Conservation (phyloP, 2,329 filamentous ascomycete species). For the Bipolaris zeicola region DNA sequence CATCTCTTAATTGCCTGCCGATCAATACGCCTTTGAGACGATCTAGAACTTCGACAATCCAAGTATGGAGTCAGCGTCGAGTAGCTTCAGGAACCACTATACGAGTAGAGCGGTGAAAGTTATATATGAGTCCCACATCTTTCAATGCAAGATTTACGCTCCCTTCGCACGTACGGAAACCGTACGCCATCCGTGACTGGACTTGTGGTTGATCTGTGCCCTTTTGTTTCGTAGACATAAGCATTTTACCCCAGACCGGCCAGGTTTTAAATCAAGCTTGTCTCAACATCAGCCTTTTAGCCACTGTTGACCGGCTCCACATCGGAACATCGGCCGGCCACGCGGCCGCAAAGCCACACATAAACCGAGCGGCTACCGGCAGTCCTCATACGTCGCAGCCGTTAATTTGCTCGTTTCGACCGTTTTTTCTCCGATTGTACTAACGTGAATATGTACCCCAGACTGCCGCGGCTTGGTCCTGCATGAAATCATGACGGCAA, state of each 20-base stretch:
- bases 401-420: constrained; percentile 30
- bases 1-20: neutral
- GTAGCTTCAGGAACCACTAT: neutral
- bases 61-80: neutral
- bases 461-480: constrained; percentile 32
- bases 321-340: constrained; percentile 16
- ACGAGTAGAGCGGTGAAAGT: constrained; percentile 1
- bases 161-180: constrained; percentile 9
- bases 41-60: neutral
- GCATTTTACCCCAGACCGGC: constrained; percentile 21
- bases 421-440: constrained; percentile 19
- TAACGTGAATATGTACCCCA: constrained; percentile 39
- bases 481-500: constrained; percentile 28
- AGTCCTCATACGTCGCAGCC: constrained; percentile 2
- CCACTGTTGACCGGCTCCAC: constrained; percentile 20
- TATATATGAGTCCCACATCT: neutral
- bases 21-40: neutral
- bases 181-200: neutral
- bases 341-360: constrained; percentile 13
- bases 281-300: constrained; percentile 28
- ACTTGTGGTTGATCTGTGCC: neutral
- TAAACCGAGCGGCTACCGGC: constrained; percentile 16
- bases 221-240: constrained; percentile 10
- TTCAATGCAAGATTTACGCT: neutral
- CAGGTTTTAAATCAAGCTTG: constrained; percentile 10